Percentiles rank a stretch among this genome's conserved stretches.
Evolutionary conservation across 331 rosid genomes (phyloP).

Genomic region (Telfairia occidentalis): DNA sequence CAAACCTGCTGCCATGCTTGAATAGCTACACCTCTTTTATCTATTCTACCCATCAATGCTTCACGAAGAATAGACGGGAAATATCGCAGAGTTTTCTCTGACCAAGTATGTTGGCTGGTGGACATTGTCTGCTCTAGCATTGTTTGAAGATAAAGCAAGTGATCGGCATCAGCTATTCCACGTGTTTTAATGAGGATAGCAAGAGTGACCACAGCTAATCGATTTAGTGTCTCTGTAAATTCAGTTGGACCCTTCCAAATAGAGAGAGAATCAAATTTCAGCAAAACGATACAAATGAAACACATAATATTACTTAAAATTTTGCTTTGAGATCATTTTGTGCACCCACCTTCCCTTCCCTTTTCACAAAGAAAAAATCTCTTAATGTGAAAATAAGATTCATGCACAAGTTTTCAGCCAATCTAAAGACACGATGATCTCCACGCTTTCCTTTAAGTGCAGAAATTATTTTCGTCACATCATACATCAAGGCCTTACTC

Average conservation of each 20-base stretch:
- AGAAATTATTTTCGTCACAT: conserved; percentile 87
- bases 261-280: conserved; percentile 10
- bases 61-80: conserved; percentile 85
- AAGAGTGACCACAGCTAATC: conserved; percentile 69
- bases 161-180: conserved; percentile 93
- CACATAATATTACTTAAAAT: conserved; percentile 1
- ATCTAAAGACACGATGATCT: conserved; percentile 89
- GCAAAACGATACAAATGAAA: conserved; percentile 10
- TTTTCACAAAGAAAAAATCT: conserved; percentile 87
- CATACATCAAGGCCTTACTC: conserved; percentile 92
- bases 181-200: conserved; percentile 92
- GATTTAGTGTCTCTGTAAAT: conserved; percentile 85
- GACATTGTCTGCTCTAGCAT: conserved; percentile 90
- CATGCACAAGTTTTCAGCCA: conserved; percentile 95
- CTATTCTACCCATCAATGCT: conserved; percentile 52
- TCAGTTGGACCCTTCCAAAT: conserved; percentile 85
- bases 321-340: conserved; percentile 21
- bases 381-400: conserved; percentile 82
- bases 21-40: conserved; percentile 65
- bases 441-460: conserved; percentile 79
- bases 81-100: conserved; percentile 73
- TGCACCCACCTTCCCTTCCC: conserved; percentile 81
- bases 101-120: conserved; percentile 82
- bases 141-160: conserved; percentile 68
- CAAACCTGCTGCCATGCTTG: conserved; percentile 95